Evolutionary conservation across 2,329 filamentous ascomycete species (phyloP), one percentile per base, ranked within the genome.

Genomic region (Cladophialophora exuberans): DNA sequence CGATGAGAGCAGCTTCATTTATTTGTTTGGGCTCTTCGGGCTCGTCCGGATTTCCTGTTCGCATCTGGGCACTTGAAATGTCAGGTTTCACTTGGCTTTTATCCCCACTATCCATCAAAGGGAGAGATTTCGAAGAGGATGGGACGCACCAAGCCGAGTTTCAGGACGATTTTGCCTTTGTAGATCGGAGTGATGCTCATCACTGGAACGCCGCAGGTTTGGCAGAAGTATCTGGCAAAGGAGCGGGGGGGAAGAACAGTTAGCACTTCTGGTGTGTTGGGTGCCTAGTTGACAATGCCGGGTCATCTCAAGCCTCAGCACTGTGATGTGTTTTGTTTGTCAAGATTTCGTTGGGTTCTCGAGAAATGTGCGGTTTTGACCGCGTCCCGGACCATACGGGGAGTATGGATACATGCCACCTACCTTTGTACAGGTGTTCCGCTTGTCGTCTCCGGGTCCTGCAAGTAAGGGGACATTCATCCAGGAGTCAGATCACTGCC

Each of bases 1-100:
- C 89, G 66, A 96, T 88, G 66, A 93, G 81, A 63, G 88, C 86
- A 59, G 88, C 88, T 75, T 95, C 89, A 70, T 95, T 88, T 63
- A 90, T 69, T n/a, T 82, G 79, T 64, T 84, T 78, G 52, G 80
- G 75, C 61, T 82, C 79, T 68, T 74, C 64, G 52, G 60, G 62
- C 59, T 69, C 67, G 62, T 68, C 64, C 35, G 36, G 55, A 35
- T 35, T 51, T 23, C 60, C 64, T 39, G 61, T 54, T 45, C 59
- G 42, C 18, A 53, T 43, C 26, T 23, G 48, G 55, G 62, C 62
- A 31, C 18, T 43, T 17, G 44, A 30, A 23, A 9, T 25, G 35
- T 50, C 33, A 39, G 33, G 9, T 46, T n/a, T 17, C 46, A 38
- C 31, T 23, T n/a, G n/a, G n/a, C n/a, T n/a, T n/a, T n/a, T n/a